A percentile compares a stretch with the other conserved stretches of the same genome.
Conservation (phyloP, 2,329 filamentous ascomycete species). For the Aspergillus chevalieri region DNA sequence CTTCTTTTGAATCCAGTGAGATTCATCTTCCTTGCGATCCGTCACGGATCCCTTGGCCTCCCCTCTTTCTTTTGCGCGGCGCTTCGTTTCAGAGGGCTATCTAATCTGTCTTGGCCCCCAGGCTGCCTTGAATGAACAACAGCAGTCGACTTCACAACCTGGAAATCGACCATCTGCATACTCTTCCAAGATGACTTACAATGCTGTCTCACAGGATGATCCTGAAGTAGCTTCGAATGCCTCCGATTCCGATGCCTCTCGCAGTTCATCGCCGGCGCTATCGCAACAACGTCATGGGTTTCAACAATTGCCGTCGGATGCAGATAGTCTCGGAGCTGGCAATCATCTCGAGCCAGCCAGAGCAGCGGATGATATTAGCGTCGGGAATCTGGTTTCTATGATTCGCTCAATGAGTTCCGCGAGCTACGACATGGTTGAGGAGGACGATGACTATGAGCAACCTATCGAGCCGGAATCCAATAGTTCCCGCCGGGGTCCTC, state of each 20-base stretch:
- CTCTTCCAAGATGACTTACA: conserved; percentile 36
- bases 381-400: conserved; percentile 25
- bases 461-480: conserved; percentile 18
- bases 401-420: conserved; percentile 33
- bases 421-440: conserved; percentile 43
- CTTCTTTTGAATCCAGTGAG: no score
- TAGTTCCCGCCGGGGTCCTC: conserved; percentile 22
- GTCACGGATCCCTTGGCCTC: no score
- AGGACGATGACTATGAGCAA: conserved; percentile 43
- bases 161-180: conserved; percentile 1
- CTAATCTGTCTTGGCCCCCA: no score
- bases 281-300: conserved; percentile 16
- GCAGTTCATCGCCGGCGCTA: conserved; percentile 23
- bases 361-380: conserved; percentile 17
- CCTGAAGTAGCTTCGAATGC: conserved; percentile 33
- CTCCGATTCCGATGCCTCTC: conserved; percentile 29
- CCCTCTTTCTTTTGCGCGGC: no score
- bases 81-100: no score
- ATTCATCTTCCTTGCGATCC: no score
- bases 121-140: no score
- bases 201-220: conserved; percentile 37
- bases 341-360: conserved; percentile 23
- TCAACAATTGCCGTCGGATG: conserved; percentile 24
- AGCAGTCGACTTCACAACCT: not conserved
- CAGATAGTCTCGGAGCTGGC: conserved; percentile 26